phyloP scores from a whole-genome alignment of 176 grass and related monocot species.

The Oropetium thomaeum region DNA sequence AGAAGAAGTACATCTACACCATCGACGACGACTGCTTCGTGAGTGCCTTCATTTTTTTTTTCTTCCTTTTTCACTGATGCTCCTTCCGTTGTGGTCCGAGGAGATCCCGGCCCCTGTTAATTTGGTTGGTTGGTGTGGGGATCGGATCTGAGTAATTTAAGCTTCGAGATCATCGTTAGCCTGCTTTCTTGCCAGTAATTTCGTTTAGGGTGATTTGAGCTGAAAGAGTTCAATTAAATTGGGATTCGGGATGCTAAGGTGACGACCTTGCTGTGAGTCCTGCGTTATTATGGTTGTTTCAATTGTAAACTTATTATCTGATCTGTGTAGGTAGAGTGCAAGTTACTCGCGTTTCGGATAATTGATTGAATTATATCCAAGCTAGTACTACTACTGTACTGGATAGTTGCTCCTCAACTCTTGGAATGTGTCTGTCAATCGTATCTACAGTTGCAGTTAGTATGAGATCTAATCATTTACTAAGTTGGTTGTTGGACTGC shows the following conservation, averaged over 20 bases:
- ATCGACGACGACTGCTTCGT: constrained; percentile 99
- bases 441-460: not conserved
- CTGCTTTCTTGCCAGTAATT: not conserved
- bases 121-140: not conserved
- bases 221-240: not conserved
- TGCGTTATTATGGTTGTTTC: not conserved
- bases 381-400: too few relatives aligned
- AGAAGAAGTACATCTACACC: constrained; percentile 99
- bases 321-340: constrained; percentile 8
- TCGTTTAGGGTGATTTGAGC: not conserved
- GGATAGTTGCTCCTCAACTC: not conserved
- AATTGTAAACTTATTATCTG: not conserved
- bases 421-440: not conserved
- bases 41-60: not conserved
- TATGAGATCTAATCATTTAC: not conserved
- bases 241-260: not conserved
- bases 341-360: not conserved
- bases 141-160: not conserved
- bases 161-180: not conserved
- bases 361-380: constrained; percentile 18
- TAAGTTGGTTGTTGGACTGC: not conserved
- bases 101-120: not conserved
- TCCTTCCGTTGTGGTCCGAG: not conserved
- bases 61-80: too few relatives aligned
- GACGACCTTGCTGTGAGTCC: not conserved